These are phyloP conservation scores for Tetrahymena malaccensis DNA, from an alignment of 73 alveolate genomes.

Conservation along the genomic window DNA sequence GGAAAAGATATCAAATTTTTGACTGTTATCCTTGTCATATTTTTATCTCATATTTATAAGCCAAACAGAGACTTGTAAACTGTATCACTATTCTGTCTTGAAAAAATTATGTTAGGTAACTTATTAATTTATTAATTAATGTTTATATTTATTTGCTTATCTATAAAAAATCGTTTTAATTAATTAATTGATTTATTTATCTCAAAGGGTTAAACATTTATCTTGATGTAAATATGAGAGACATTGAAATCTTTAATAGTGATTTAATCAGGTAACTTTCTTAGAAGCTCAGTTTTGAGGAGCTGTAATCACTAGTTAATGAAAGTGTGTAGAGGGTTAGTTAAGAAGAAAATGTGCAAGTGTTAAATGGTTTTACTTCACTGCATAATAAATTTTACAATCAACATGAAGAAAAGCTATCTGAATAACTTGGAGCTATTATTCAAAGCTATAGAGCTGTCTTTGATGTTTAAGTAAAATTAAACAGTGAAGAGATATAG, in stretches of 20 bases:
- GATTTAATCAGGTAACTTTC: background rate
- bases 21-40: background rate
- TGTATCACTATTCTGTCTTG: background rate
- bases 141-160: too few species aligned
- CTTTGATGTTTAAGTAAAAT: background rate
- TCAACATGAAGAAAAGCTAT: background rate
- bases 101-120: background rate
- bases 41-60: background rate
- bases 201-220: background rate
- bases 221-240: background rate
- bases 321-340: background rate
- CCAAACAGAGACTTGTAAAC: background rate
- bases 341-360: background rate
- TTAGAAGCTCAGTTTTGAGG: background rate
- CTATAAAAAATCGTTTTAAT: too few species aligned
- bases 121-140: background rate
- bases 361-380: background rate
- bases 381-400: background rate
- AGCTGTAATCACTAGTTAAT: background rate
- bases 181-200: too few species aligned
- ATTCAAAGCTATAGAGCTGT: background rate
- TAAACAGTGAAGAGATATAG: background rate
- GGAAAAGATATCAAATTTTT: background rate
- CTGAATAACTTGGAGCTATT: background rate
- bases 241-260: background rate